Conservation (phyloP, 2,329 filamentous ascomycete species). For the Diplodia corticola region DNA sequence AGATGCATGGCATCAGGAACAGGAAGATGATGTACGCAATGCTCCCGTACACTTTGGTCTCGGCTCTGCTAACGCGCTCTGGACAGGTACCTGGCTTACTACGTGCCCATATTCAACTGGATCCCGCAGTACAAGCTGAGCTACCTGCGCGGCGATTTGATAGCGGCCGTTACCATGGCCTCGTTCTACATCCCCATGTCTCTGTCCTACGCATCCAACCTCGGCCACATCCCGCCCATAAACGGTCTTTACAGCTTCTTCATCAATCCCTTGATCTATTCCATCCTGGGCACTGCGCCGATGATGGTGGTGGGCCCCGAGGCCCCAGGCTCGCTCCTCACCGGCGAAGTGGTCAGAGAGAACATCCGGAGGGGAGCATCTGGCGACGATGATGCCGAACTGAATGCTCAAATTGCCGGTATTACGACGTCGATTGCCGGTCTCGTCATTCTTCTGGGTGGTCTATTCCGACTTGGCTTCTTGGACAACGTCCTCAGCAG, state of each 20-base stretch:
- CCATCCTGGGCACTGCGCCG: constrained; percentile 84
- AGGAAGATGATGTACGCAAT: constrained; percentile 67
- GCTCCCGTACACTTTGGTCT: background rate
- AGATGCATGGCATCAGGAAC: constrained; percentile 72
- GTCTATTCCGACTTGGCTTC: constrained; percentile 83
- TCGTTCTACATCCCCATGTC: constrained; percentile 98
- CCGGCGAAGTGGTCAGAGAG: constrained; percentile 80
- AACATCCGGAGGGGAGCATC: constrained; percentile 70
- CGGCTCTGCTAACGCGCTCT: constrained; percentile 6
- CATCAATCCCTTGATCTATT: constrained; percentile 89
- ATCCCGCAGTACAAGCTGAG: constrained; percentile 80
- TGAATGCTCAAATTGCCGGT: constrained; percentile 82
- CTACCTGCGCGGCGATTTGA: constrained; percentile 81
- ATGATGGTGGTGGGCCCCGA: constrained; percentile 95
- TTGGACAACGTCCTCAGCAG: constrained; percentile 90
- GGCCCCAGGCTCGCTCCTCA: constrained; percentile 86
- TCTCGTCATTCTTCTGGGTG: constrained; percentile 83
- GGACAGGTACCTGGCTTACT: constrained; percentile 82
- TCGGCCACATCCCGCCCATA: constrained; percentile 89
- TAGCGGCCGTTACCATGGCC: constrained; percentile 92
- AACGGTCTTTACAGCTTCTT: constrained; percentile 94
- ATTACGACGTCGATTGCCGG: constrained; percentile 87
- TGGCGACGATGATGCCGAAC: constrained; percentile 64
- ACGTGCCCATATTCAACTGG: constrained; percentile 90
- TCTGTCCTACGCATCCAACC: constrained; percentile 85